Evolutionary conservation across 2,329 filamentous ascomycete species (phyloP).

Genomic region (Malbranchea zuffiana): DNA sequence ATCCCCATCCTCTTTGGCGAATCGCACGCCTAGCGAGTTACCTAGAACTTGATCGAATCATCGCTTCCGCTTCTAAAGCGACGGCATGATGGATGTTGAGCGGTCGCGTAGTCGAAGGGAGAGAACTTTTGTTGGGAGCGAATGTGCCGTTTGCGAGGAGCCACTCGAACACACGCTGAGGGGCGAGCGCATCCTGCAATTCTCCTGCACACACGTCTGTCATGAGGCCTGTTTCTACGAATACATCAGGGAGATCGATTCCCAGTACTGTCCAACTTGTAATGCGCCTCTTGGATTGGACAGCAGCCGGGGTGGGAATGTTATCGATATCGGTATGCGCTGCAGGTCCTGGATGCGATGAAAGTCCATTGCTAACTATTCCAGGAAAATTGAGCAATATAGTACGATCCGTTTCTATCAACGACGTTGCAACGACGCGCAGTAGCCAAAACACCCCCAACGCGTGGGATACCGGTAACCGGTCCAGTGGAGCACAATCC

Average conservation of each 20-base stretch:
- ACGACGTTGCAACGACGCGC: constrained; percentile 45
- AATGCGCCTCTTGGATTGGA: constrained; percentile 85
- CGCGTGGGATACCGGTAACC: constrained; percentile 44
- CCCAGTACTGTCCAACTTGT: constrained; percentile 87
- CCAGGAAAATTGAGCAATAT: constrained; percentile 91
- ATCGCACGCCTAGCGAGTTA: background rate
- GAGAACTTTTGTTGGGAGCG: constrained; percentile 86
- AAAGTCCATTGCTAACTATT: constrained; percentile 8
- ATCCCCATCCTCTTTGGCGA: background rate
- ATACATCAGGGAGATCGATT: constrained; percentile 89
- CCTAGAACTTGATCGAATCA: too few species aligned
- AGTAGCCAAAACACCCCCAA: constrained; percentile 46
- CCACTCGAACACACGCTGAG: constrained; percentile 88
- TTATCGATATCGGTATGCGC: constrained; percentile 86
- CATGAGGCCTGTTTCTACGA: constrained; percentile 99
- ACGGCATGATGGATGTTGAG: constrained; percentile 60
- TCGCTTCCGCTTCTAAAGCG: background rate
- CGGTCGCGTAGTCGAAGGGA: constrained; percentile 71
- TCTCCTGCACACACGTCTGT: constrained; percentile 92
- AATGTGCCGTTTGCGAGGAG: constrained; percentile 95
- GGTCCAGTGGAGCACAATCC: constrained; percentile 24
- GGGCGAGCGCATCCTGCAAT: constrained; percentile 87
- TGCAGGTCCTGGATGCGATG: background rate
- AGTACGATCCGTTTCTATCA: constrained; percentile 67
- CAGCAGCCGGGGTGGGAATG: constrained; percentile 83